Evolutionary conservation across 2,329 filamentous ascomycete genomes (phyloP), one percentile per base, ranked within the genome.

Genomic region (Aspergillus phoenicis): DNA sequence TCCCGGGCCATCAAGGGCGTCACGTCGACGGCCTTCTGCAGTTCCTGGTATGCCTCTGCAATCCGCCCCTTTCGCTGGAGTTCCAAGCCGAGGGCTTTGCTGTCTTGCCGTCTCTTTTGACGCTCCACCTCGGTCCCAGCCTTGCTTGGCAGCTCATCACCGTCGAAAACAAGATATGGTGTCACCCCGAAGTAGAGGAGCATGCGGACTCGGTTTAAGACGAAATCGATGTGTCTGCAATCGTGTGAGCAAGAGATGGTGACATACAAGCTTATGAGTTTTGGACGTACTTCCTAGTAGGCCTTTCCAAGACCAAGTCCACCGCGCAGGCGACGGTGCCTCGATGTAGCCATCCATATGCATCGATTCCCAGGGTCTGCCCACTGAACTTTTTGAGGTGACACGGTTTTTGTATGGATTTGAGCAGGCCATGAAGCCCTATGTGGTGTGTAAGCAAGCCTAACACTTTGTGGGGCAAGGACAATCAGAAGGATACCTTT

Each of bases 321-420:
- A 95, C 87, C 64, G 94, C 92, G 80, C 94, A 98, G 53, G 91
- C 86, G 66, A 96, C 89, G 51, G 93, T 93, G 57, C 93, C 96
- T 68, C 95, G 89, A 77, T 99, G 95, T 58, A 99, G 87, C 95
- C 96, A 99, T 75, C 94, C 95, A 83, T 99, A 99, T 60, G 91
- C 94, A 77, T 99, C 95, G 38, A 99, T 89, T n/a, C 91, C 96
- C 51, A 99, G 85, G 1, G 90, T 96, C 78, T 96, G 89, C 55
- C 94, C 95, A 11, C 85, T 81, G 76, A 91, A 97, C 71, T 93
- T 93, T 75, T 93, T 96, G 62, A 99, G 83, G 68, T 91, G 90
- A 54, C 87, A 90, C 72, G 91, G 90, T 72, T 91, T 93, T 62
- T 99, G 95, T 58, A 99, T 98, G 49, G 95, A 98, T 79, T 98